Evolutionary conservation across 495 filamentous ascomycete genomes (phyloP), one percentile per base, ranked within the genome.

Genomic region (Astrocystis sublimbata): DNA sequence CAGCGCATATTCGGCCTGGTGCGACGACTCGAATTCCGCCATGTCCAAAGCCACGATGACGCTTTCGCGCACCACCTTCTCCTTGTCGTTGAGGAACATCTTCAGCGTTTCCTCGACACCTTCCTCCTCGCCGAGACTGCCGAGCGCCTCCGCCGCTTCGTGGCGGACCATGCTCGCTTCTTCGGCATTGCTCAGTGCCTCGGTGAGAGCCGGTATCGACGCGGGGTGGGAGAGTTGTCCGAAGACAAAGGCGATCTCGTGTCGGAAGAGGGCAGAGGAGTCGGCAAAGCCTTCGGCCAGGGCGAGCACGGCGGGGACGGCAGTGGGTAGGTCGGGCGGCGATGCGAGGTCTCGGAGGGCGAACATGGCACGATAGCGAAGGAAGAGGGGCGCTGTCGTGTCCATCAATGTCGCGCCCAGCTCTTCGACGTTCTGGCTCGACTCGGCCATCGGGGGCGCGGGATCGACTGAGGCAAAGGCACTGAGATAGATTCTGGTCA

Each of bases 231-330:
- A 90, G 26, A 99, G 82, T 69, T 99, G 96, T 23, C 94, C 94
- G 66, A 97, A 99, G 10, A 99, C 93, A 71, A 99, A 99, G 10
- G 96, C 94, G 67, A 98, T 90, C 71, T 99, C 94, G 75, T 99
- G 94, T 61, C 94, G 85, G 81, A 99, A 97, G n/a, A 99, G 85
- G 19, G 92, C 92, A 42, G 92, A 96, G 9, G 86, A 81, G 72
- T 99, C 94, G 7, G 80, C 79, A 68, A 99, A 88, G 2, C 94
- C 96, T 68, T 85, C 87, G n/a, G 93, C 89, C 47, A 99, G 80
- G 6, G 92, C 89, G 49, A 88, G 82, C 57, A 99, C 82, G 38
- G 94, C 93, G 19, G 88, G 88, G 24, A 91, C 82, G 7, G 93
- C 92, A 2, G 92, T 96, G 6, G 92, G 89, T 33, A 93, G 86